Base-by-base conservation (phyloP, 371 early-diverging fungal genomes). In the Actinomucor elegans region DNA sequence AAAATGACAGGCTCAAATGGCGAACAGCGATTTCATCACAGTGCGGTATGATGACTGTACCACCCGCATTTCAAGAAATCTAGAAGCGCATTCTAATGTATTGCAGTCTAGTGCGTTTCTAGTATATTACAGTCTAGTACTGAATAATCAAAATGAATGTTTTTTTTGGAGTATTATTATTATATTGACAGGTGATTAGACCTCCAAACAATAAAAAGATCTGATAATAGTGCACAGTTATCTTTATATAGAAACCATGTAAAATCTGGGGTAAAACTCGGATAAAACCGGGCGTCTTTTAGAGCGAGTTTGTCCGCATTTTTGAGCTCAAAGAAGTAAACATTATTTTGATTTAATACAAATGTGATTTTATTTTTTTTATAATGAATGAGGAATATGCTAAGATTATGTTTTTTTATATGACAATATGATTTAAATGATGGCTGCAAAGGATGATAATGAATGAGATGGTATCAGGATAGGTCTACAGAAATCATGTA, bases 401-500 rank as follows among this genome's bases (percentile, higher is more conserved):
- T 23, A 20, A 40, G 24, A 40, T 40, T 23, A 40, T 38, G 26
- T 26, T 26, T 42, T 41, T n/a, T n/a, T n/a, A n/a, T 42, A 42
- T 42, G 23, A 42, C n/a, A n/a, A 12, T 8, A 51, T 41, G 29
- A 38, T 31, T 56, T 49, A 56, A 15, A 56, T 42, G 17, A 49
- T 48, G 57, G 49, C 49, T 18, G 48, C 40, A 11, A 55, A 15
- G 11, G 57, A 34, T 29, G 38, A 31, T 43, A 56, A 49, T 18
- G 49, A 33, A 41, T 55, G 49, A 33, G 33, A 32, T 48, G 56
- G 57, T 42, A 56, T 48, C 53, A 59, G 52, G 23, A 52, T 52
- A 14, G 53, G 49, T 47, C 63, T 51, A 48, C 63, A 62, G 38
- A 31, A 50, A 50, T 62, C 57, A 52, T 52, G 63, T 27, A 26